Percentiles rank a stretch among this genome's conserved stretches.
Conservation (phyloP, 805 yeast genomes). For the Kazachstania africana region DNA sequence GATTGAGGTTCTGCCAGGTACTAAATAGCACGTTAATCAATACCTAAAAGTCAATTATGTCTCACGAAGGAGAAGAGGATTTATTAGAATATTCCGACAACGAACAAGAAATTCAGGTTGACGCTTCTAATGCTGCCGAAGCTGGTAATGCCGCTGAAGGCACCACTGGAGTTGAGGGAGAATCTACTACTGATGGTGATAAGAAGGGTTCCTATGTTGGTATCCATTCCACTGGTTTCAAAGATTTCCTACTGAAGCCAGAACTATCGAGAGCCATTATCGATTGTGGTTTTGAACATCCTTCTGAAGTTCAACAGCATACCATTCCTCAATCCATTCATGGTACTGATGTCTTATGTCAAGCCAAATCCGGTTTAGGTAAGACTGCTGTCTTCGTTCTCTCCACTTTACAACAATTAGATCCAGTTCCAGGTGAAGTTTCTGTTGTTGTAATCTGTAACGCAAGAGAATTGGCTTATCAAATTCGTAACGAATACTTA, state of each 20-base stretch:
- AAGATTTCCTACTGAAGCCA: slow-evolving; percentile 92
- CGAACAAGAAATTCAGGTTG: slow-evolving; percentile 79
- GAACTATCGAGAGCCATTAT: slow-evolving; percentile 95
- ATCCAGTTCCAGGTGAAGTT: slow-evolving; percentile 94
- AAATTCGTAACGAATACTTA: slow-evolving; percentile 92
- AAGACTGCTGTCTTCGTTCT: slow-evolving; percentile 96
- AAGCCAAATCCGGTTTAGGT: slow-evolving; percentile 99
- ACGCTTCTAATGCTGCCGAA: slow-evolving; percentile 34
- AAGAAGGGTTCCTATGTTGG: slow-evolving; percentile 97
- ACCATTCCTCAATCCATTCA: slow-evolving; percentile 96
- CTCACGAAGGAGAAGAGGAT: slow-evolving; percentile 98
- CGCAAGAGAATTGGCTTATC: slow-evolving; percentile 97
- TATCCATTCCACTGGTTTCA: slow-evolving; percentile 96
- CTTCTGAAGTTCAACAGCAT: slow-evolving; percentile 98
- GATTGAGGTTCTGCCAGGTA: too few species aligned
- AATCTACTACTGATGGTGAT: slow-evolving; percentile 44
- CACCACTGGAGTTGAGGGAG: slow-evolving; percentile 21
- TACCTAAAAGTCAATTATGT: slow-evolving; percentile 46
- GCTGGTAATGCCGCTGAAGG: slow-evolving; percentile 20
- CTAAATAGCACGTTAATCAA: too few species aligned
- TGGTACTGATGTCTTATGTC: slow-evolving; percentile 96
- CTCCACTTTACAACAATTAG: slow-evolving; percentile 92
- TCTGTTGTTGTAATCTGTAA: slow-evolving; percentile 92
- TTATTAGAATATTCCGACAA: slow-evolving; percentile 96
- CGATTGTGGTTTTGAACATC: slow-evolving; percentile 99